A percentile compares a stretch with the other conserved stretches of the same genome.
Evolutionary conservation across 2,329 filamentous ascomycete species (phyloP).

Genomic region (Verticillium dahliae): DNA sequence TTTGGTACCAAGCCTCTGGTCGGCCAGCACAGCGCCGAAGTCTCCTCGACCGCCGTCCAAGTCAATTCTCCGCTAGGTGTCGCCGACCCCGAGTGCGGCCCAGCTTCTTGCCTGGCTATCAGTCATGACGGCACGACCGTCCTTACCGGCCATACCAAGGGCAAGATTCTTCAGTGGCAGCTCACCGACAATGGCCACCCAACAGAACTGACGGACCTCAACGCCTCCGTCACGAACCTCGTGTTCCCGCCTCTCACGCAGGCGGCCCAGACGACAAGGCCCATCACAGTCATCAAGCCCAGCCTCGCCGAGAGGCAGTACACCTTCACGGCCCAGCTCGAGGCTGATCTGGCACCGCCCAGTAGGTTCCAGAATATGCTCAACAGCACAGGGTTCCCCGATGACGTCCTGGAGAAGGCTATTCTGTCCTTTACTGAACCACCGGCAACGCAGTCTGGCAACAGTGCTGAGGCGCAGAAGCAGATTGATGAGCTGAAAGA

Average conservation of each 20-base stretch:
- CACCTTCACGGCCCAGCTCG: slow-evolving; percentile 59
- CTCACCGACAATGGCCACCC: slow-evolving; percentile 63
- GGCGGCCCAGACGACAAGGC: slow-evolving; percentile 41
- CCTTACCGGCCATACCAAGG: slow-evolving; percentile 73
- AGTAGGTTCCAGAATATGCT: slow-evolving; percentile 40
- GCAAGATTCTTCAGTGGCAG: slow-evolving; percentile 77
- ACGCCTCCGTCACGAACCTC: slow-evolving; percentile 77
- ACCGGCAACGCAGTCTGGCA: slow-evolving; percentile 23
- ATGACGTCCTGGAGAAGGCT: slow-evolving; percentile 40
- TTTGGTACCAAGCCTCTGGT: slow-evolving; percentile 50
- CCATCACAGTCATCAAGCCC: slow-evolving; percentile 71
- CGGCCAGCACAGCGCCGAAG: slow-evolving; percentile 41
- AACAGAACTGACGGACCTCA: slow-evolving; percentile 63
- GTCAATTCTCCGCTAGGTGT: slow-evolving; percentile 47
- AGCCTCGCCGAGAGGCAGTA: slow-evolving; percentile 61
- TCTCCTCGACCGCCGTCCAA: slow-evolving; percentile 52
- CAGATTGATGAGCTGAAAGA: slow-evolving; percentile 31
- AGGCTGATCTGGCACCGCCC: slow-evolving; percentile 28
- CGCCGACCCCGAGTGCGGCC: slow-evolving; percentile 57
- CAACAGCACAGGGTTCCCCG: slow-evolving; percentile 37
- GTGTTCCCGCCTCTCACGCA: slow-evolving; percentile 59
- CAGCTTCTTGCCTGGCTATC: slow-evolving; percentile 61
- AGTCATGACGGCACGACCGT: slow-evolving; percentile 78
- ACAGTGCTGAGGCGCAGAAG: slow-evolving; percentile 13
- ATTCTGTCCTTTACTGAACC: slow-evolving; percentile 33